Base-by-base conservation (phyloP, 1,139 yeast species). In the Diutina pseudorugosa region DNA sequence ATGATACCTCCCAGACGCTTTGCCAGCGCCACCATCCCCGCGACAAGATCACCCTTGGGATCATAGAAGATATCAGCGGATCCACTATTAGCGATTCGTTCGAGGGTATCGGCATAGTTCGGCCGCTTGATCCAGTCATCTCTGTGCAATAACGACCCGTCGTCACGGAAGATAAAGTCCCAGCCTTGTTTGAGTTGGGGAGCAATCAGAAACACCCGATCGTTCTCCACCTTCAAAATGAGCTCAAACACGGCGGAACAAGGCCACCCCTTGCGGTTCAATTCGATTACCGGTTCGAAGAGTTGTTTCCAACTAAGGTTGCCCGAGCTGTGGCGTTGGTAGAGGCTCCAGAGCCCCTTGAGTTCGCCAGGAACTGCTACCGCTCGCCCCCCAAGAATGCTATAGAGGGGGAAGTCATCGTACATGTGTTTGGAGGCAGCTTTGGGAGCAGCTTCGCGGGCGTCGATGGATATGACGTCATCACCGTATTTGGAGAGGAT, bases 351-450 rank as follows among this genome's bases (percentile, higher is more conserved):
- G 23, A 90, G 69, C 0, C 98, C 98, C 55, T 82, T 83, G 51
- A 93, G 62, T 63, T 93, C 98, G 8, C 98, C 98, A 0, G 98
- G 98, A 11, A 85, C 78, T 1, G 82, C 98, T 18, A 83, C 81
- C 0, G 96, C 89, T 23, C 88, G 70, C 0, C 97, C 98, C 2
- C 97, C 98, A 19, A 82, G 68, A 58, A 79, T 78, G 0, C 95
- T 77, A 16, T 73, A 66, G 0, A 65, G 52, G 0, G 70, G 68
- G 51, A 66, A 60, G 21, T 69, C 69, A 45, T 73, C 70, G 63
- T 71, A 91, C 96, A 91, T 89, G 56, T 83, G 73, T 57, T 77
- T 77, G 59, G 69, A 69, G 2, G 94, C 81, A 4, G 54, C 59
- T 2, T 63, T 68, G 0, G 98, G 98, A 0, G 98, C 96, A 71